Base-by-base conservation (phyloP, 495 filamentous ascomycete species). In the Aspergillus avenaceus region DNA sequence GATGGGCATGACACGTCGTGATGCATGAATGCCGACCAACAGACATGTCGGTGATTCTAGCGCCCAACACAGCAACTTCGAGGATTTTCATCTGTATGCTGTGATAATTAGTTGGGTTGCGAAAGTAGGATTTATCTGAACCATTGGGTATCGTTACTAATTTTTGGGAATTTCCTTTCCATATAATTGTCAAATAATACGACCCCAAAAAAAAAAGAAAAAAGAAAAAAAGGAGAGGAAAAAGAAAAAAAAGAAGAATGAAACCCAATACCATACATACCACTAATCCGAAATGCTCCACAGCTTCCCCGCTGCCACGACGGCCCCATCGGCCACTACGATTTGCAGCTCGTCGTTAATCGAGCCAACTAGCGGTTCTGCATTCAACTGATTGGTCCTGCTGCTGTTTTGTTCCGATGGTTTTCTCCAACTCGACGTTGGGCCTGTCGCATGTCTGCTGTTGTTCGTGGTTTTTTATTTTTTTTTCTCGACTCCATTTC, bases 401-500 rank as follows among this genome's bases (percentile, higher is more conserved):
- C 25, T 16, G 21, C 38, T 27, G 21, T 34, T 58, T 43, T 48
- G 8, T 49, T 52, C 52, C 52, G 55, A 54, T 44, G 51, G 34
- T 37, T 53, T 44, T 13, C 50, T 50, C 37, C 44, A 50, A 41
- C 47, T 54, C 25, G 34, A 38, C 34, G 34, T 38, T 21, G 34
- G 14, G 14, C 6, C 16, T 52, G 41, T 49, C 19, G 50, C 31
- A 28, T 40, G 18, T 44, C 50, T 49, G 32, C 36, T 37, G 32
- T 45, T 31, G 18, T 37, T 45, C 43, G 38, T 59, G n/a, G n/a
- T n/a, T n/a, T n/a, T n/a, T n/a, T n/a, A n/a, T n/a, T n/a, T 57
- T 56, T 52, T 57, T 58, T 49, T 52, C 54, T 40, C 52, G 18
- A 51, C 55, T 61, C 53, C 49, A 49, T 60, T 49, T 32, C 52